These are phyloP conservation scores for Sporothrix sp. DNA, from an alignment of 2,329 filamentous ascomycete genomes.

Conservation along the genomic window DNA sequence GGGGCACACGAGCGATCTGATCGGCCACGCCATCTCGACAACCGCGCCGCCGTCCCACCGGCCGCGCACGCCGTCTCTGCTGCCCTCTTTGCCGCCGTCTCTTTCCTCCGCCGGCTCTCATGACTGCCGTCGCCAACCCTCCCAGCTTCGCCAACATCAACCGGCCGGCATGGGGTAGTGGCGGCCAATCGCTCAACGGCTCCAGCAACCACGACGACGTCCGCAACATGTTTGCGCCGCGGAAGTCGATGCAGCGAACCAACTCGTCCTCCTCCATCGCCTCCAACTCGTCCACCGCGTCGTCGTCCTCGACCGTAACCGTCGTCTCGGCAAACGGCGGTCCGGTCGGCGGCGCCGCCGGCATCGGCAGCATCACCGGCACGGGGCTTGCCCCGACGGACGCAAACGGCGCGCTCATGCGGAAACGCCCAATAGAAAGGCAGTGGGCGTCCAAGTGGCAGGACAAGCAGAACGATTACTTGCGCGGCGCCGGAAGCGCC, in stretches of 20 bases:
- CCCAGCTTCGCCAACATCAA: conserved; percentile 54
- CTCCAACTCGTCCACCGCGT: conserved; percentile 49
- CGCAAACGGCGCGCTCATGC: conserved; percentile 41
- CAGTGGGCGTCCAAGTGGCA: conserved; percentile 44
- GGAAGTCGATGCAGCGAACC: conserved; percentile 75
- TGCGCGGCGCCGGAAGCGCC: conserved; percentile 32
- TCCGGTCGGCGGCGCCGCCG: conserved; percentile 28
- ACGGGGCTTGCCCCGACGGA: conserved; percentile 10
- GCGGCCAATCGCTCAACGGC: conserved; percentile 37
- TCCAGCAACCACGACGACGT: conserved; percentile 77
- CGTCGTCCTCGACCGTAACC: conserved; percentile 53
- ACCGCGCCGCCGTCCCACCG: not conserved
- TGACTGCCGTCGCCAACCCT: conserved; percentile 60
- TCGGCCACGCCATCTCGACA: not conserved
- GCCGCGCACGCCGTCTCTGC: conserved; percentile 4
- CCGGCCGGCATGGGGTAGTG: conserved; percentile 56
- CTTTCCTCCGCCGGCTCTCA: conserved; percentile 29
- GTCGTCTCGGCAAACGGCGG: conserved; percentile 41
- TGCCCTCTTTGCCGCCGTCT: conserved; percentile 6
- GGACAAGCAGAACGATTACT: conserved; percentile 34
- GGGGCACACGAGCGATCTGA: conserved; percentile 3
- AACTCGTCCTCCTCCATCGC: conserved; percentile 88
- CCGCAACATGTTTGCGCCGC: conserved; percentile 79
- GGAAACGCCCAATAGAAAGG: conserved; percentile 45
- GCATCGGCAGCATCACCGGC: not conserved